Base-by-base conservation (phyloP, 2,329 filamentous ascomycete genomes). In the Exophiala sideris region DNA sequence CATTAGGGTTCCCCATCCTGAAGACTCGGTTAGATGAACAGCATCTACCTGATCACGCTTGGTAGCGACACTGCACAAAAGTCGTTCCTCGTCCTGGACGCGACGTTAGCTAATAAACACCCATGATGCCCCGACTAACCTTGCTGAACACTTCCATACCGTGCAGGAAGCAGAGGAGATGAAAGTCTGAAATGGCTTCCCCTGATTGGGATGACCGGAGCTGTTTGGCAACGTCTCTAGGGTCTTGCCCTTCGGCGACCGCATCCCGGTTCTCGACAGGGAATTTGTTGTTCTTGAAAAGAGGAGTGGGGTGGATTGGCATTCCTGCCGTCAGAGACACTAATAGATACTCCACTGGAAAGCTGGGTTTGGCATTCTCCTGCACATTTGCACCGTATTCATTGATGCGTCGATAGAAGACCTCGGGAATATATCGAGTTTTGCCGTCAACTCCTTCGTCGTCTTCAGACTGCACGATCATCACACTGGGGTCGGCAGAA, bases 291-390 rank as follows among this genome's bases (percentile, higher is more conserved):
- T 74, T 70, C 24, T 76, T 86, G 71, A 97, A 97, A 29, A 86
- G 73, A 10, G 91, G 90, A 52, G 84, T 86, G 3, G 89, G 82
- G 41, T 85, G 79, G 48, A 86, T 89, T 2, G 94, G 94, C 75
- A 99, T 97, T 56, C 94, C 94, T 68, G 99, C 92, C 1, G 94
- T 99, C 59, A 99, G 80, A 7, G 94, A 97, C 57, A 97, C 89
- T 52, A 97, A 85, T 33, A 99, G 81, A 70, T 97, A 99, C 69
- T 99, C 94, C 45, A 96, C 91, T 0, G 94, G 94, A 70, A 99
- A 99, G 42, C 88, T 85, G 0, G 94, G 94, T 69, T 96, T 97
- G 20, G 94, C 94, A 65, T 96, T 97, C 71, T 97, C 90, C 69
- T 96, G 94, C 6, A 97, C 94, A 64, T 92, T 96, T 60, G 88